Evolutionary conservation across 2,329 filamentous ascomycete genomes (phyloP), one percentile per base, ranked within the genome.

Genomic region (Westerdykella ornata): DNA sequence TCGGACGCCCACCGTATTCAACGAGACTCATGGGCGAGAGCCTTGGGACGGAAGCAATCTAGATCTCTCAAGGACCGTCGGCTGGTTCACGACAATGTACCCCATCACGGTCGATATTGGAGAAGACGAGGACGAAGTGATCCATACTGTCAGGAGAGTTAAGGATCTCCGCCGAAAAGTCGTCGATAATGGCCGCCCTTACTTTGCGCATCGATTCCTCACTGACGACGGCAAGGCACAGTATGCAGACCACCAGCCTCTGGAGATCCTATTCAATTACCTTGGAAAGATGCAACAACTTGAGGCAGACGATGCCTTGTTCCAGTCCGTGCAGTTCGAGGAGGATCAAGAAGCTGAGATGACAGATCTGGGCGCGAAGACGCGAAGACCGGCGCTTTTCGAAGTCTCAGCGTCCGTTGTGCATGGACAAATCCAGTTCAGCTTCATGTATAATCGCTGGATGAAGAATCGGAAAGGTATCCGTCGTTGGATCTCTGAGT

Each of bases 201-300:
- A 77, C 45, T 80, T 79, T 46, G 66, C 30, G 38, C 51, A 59
- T 18, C 57, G 60, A 8, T 62, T 53, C 47, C 48, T 63, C 1
- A 60, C 58, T 3, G 44, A 54, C 5, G 50, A 62, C 26, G 60
- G 58, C 6, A 51, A 40, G 37, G 35, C 53, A 15, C 44, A 38
- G 5, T 69, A 65, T 46, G 48, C 47, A 1, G 53, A 65, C 1
- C 69, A 73, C 31, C 69, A 68, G 44, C 75, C 76, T 0, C 70
- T 80, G 36, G 78, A 82, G 54, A 66, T 82, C 29, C 68, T 79
- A 26, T 80, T 82, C 56, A 80, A 71, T 42, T 78, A 76, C 48
- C 65, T 72, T 1, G 75, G 76, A 3, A 69, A 70, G 0, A 60
- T 72, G 13, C 70, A 75, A 37, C 68, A 72, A n/a, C 54, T 76